phyloP scores from a whole-genome alignment of 331 rosid genomes.

The Spiraea crenata region DNA sequence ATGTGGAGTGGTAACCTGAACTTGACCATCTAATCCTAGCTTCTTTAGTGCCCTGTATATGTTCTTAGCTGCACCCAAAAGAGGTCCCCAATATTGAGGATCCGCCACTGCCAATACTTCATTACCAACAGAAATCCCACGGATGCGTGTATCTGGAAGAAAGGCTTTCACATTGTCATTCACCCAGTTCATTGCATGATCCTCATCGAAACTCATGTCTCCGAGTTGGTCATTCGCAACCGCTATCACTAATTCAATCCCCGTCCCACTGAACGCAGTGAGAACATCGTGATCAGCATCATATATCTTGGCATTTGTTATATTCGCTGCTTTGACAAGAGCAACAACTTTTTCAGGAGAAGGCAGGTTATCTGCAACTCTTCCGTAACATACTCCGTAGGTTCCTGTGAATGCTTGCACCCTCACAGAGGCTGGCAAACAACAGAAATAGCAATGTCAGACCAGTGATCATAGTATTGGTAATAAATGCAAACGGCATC shows the following conservation, averaged over 20 bases:
- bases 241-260: slow-evolving; percentile 73
- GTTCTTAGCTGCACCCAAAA: slow-evolving; percentile 71
- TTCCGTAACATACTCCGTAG: slow-evolving; percentile 78
- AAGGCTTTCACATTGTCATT: slow-evolving; percentile 71
- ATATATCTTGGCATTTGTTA: slow-evolving; percentile 64
- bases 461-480: not conserved
- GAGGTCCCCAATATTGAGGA: slow-evolving; percentile 46
- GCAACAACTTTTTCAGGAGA: slow-evolving; percentile 69
- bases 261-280: slow-evolving; percentile 72
- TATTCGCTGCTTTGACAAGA: slow-evolving; percentile 78
- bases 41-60: slow-evolving; percentile 57
- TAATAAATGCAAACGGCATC: not conserved
- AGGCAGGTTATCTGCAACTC: slow-evolving; percentile 76
- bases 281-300: slow-evolving; percentile 79
- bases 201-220: slow-evolving; percentile 57
- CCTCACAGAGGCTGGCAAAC: slow-evolving; percentile 35
- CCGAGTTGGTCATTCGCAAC: slow-evolving; percentile 59
- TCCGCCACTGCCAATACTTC: slow-evolving; percentile 72
- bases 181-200: slow-evolving; percentile 75
- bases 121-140: slow-evolving; percentile 79
- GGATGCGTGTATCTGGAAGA: slow-evolving; percentile 61
- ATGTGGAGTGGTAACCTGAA: slow-evolving; percentile 66
- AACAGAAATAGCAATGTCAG: slow-evolving; percentile 23
- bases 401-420: slow-evolving; percentile 85
- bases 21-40: slow-evolving; percentile 40